These are phyloP conservation scores for Copromyces sp. DNA, from an alignment of 495 filamentous ascomycete genomes.

Conservation along the genomic window DNA sequence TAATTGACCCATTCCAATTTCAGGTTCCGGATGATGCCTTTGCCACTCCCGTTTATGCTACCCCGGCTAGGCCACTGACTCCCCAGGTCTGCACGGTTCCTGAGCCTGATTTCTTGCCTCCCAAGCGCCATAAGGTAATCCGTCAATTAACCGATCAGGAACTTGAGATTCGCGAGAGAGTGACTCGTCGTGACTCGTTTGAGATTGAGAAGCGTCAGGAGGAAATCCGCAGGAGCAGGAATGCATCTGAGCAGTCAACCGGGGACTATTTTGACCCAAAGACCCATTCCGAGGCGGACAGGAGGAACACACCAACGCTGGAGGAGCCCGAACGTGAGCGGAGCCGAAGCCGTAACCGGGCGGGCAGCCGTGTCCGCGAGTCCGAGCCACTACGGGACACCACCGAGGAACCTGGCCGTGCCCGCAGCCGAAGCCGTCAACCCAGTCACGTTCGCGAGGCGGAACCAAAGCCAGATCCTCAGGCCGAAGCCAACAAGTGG, in stretches of 20 bases:
- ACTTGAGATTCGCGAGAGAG: conserved; percentile 15
- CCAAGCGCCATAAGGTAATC: conserved; percentile 6
- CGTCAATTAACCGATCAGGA: conserved; percentile 1
- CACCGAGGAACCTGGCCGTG: not conserved
- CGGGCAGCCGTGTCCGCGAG: conserved; percentile 13
- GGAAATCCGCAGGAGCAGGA: not conserved
- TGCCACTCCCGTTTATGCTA: conserved; percentile 25
- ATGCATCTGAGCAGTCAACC: conserved; percentile 13
- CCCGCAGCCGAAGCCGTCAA: not conserved
- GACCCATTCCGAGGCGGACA: conserved; percentile 25
- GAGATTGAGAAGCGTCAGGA: conserved; percentile 29
- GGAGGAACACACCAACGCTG: conserved; percentile 26
- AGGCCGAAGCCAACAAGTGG: conserved; percentile 39
- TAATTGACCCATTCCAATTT: conserved; percentile 40
- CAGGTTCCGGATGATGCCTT: conserved; percentile 42
- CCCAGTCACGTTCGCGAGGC: not conserved
- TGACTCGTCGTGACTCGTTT: conserved; percentile 32
- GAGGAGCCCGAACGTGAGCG: conserved; percentile 15
- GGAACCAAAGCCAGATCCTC: conserved; percentile 4
- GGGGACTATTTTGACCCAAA: conserved; percentile 25
- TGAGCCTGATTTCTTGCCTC: conserved; percentile 32
- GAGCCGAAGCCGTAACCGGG: conserved; percentile 1
- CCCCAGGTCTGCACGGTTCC: conserved; percentile 35
- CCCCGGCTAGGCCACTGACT: conserved; percentile 26
- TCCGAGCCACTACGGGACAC: not conserved